phyloP scores from a whole-genome alignment of 2,329 filamentous ascomycete species.

The Tolypocladium paradoxum region DNA sequence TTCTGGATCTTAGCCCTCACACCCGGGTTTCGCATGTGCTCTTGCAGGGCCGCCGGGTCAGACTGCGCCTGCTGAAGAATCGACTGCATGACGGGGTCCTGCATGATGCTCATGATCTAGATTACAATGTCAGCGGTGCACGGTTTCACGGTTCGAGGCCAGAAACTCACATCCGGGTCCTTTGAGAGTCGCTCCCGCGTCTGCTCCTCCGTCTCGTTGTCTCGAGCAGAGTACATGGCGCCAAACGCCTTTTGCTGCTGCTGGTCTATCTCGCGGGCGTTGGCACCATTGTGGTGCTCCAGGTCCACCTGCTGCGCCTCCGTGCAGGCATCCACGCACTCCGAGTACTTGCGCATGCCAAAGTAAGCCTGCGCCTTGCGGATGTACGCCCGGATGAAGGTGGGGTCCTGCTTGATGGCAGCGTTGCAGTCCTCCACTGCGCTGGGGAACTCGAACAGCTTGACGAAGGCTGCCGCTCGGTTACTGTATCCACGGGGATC shows the following conservation, averaged over 20 bases:
- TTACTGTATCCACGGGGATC: slow-evolving; percentile 95
- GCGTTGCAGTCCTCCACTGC: slow-evolving; percentile 86
- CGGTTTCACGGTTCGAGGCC: neutral
- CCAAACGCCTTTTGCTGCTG: slow-evolving; percentile 88
- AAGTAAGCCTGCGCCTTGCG: slow-evolving; percentile 93
- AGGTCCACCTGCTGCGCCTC: slow-evolving; percentile 71
- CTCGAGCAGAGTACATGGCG: slow-evolving; percentile 81
- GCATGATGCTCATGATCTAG: slow-evolving; percentile 78
- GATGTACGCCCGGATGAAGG: slow-evolving; percentile 92
- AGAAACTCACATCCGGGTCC: slow-evolving; percentile 69
- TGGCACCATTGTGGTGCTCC: slow-evolving; percentile 57
- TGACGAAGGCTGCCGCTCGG: slow-evolving; percentile 92
- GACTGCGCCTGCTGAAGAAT: slow-evolving; percentile 94
- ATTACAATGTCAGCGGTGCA: neutral
- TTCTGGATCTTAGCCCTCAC: slow-evolving; percentile 90
- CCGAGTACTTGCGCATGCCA: slow-evolving; percentile 97
- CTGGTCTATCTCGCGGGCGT: slow-evolving; percentile 82
- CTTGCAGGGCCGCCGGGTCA: slow-evolving; percentile 82
- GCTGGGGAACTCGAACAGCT: slow-evolving; percentile 89
- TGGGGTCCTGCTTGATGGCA: slow-evolving; percentile 81
- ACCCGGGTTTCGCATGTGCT: slow-evolving; percentile 90
- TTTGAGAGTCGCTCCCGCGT: slow-evolving; percentile 82
- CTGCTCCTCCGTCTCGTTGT: slow-evolving; percentile 94
- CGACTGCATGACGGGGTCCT: slow-evolving; percentile 95
- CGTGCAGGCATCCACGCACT: slow-evolving; percentile 79